These are phyloP conservation scores for Obba rivulosa DNA, from an alignment of 768 basidiomycete species.

Conservation along the genomic window DNA sequence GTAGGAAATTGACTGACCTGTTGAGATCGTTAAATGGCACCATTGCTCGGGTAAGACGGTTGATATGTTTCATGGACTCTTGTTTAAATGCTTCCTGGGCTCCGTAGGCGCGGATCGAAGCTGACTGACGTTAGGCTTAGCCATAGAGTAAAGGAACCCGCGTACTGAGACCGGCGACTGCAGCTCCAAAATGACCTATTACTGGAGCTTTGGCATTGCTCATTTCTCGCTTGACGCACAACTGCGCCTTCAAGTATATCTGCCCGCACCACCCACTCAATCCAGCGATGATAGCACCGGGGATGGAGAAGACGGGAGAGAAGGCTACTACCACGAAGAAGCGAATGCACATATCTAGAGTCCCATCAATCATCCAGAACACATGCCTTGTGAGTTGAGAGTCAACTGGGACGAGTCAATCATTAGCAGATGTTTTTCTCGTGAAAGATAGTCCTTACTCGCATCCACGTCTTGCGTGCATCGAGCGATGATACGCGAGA, in stretches of 20 bases:
- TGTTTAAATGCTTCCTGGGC: slow-evolving; percentile 37
- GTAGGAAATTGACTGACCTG: slow-evolving; percentile 5
- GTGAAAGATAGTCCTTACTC: background rate
- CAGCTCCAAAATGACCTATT: slow-evolving; percentile 45
- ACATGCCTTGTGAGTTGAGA: slow-evolving; percentile 22
- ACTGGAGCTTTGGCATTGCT: slow-evolving; percentile 43
- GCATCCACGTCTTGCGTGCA: slow-evolving; percentile 14
- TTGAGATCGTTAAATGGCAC: slow-evolving; percentile 41
- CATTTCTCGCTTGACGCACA: slow-evolving; percentile 52
- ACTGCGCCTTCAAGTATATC: slow-evolving; percentile 50
- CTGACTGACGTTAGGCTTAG: slow-evolving; percentile 5
- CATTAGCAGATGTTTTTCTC: no score
- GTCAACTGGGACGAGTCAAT: slow-evolving; percentile 23
- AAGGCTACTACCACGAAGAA: slow-evolving; percentile 32
- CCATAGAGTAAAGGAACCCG: slow-evolving; percentile 2
- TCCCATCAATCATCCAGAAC: slow-evolving; percentile 21
- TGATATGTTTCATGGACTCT: slow-evolving; percentile 38
- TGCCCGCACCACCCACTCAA: slow-evolving; percentile 37
- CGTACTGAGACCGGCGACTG: slow-evolving; percentile 42
- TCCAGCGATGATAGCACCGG: slow-evolving; percentile 28
- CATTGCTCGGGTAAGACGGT: slow-evolving; percentile 36
- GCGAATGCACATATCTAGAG: slow-evolving; percentile 26
- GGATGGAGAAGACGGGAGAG: slow-evolving; percentile 35
- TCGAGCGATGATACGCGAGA: slow-evolving; percentile 38
- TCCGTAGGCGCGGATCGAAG: slow-evolving; percentile 50